phyloP scores from a whole-genome alignment of 2,329 filamentous ascomycete genomes.

The Zymoseptoria passerinii region DNA sequence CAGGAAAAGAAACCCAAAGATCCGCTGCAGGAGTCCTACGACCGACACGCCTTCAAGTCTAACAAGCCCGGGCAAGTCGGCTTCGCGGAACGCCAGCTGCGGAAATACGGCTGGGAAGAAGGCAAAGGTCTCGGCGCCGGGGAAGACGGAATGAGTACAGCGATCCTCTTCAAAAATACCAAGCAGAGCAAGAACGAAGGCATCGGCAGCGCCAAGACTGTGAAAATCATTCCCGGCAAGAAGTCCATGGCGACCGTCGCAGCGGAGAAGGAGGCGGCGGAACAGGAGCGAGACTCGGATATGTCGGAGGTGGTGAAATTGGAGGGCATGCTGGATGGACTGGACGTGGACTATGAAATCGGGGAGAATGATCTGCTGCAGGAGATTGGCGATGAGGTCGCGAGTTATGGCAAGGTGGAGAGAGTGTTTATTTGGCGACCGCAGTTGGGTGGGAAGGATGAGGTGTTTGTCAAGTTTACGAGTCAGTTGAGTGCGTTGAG shows the following conservation, averaged over 20 bases:
- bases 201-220: slow-evolving; percentile 50
- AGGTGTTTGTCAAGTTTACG: slow-evolving; percentile 90
- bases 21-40: slow-evolving; percentile 20
- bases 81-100: slow-evolving; percentile 81
- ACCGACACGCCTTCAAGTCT: slow-evolving; percentile 42
- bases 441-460: slow-evolving; percentile 31
- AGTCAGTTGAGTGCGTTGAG: slow-evolving; percentile 74
- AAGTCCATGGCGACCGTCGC: slow-evolving; percentile 37
- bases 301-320: slow-evolving; percentile 80
- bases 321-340: slow-evolving; percentile 74
- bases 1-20: slow-evolving; percentile 27
- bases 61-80: slow-evolving; percentile 69
- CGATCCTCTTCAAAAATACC: slow-evolving; percentile 74
- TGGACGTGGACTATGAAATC: slow-evolving; percentile 74
- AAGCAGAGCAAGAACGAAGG: slow-evolving; percentile 46
- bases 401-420: slow-evolving; percentile 48
- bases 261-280: slow-evolving; percentile 24
- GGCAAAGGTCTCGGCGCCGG: slow-evolving; percentile 80
- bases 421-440: slow-evolving; percentile 50
- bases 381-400: slow-evolving; percentile 92
- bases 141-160: slow-evolving; percentile 73
- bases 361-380: slow-evolving; percentile 64
- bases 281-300: slow-evolving; percentile 33
- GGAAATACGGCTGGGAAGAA: slow-evolving; percentile 88
- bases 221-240: slow-evolving; percentile 73